Conservation (phyloP, 768 basidiomycete genomes). For the Sarcomyxa edulis region DNA sequence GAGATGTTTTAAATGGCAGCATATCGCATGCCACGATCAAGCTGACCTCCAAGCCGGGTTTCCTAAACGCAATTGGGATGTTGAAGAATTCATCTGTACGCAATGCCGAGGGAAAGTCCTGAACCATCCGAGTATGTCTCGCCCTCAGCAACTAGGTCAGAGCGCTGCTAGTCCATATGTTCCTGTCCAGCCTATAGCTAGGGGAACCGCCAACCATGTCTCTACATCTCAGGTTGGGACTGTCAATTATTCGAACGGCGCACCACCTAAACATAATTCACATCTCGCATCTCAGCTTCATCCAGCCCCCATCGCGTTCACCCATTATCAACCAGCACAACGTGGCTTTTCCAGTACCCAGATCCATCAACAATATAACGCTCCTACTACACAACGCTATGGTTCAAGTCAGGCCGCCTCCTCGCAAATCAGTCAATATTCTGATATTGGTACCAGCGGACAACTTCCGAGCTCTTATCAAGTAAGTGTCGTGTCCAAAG, state of each 20-base stretch:
- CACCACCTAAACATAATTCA: too few relatives aligned
- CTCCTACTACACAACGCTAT: slow-evolving; percentile 8
- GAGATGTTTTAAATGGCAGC: slow-evolving; percentile 83
- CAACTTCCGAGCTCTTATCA: too few relatives aligned
- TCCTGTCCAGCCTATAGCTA: too few relatives aligned
- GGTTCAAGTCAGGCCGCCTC: background rate
- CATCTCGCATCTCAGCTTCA: slow-evolving; percentile 5
- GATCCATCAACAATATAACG: slow-evolving; percentile 10
- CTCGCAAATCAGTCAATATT: too few relatives aligned
- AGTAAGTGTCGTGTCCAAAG: too few relatives aligned
- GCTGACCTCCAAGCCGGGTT: slow-evolving; percentile 61
- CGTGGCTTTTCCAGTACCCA: slow-evolving; percentile 26
- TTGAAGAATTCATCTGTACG: slow-evolving; percentile 76
- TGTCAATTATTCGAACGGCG: too few relatives aligned
- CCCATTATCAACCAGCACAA: slow-evolving; percentile 42
- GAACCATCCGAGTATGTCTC: slow-evolving; percentile 1
- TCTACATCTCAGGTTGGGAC: too few relatives aligned
- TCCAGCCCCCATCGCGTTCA: slow-evolving; percentile 31
- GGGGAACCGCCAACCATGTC: too few relatives aligned
- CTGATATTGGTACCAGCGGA: too few relatives aligned
- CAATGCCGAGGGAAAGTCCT: slow-evolving; percentile 36
- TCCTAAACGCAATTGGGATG: slow-evolving; percentile 75
- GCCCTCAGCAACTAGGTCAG: slow-evolving; percentile 10
- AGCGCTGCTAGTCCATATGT: too few relatives aligned
- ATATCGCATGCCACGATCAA: slow-evolving; percentile 78